Evolutionary conservation across 768 basidiomycete species (phyloP).

Genomic region (Boletus bicolor): DNA sequence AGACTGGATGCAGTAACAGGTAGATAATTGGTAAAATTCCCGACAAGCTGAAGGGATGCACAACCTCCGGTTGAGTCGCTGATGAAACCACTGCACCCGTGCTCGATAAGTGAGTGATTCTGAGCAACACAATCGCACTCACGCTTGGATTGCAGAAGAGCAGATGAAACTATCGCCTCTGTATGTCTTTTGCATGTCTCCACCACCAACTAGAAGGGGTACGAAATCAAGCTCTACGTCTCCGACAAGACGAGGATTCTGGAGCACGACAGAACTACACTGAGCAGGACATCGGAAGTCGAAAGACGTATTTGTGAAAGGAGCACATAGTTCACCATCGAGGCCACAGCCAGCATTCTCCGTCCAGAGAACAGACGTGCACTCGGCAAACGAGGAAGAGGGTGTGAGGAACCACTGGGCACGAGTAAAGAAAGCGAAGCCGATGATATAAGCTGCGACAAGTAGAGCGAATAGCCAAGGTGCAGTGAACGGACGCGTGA

Average conservation of each 20-base stretch:
- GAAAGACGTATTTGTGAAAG: constrained; percentile 58
- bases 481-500: constrained; percentile 50
- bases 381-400: constrained; percentile 57
- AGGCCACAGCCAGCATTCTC: constrained; percentile 71
- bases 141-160: constrained; percentile 80
- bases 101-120: constrained; percentile 6
- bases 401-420: constrained; percentile 72
- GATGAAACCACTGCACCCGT: constrained; percentile 54
- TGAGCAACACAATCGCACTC: constrained; percentile 28
- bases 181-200: constrained; percentile 68
- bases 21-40: constrained; percentile 68
- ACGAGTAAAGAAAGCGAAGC: constrained; percentile 68
- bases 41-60: constrained; percentile 61
- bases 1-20: constrained; percentile 60
- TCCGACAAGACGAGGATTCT: constrained; percentile 75
- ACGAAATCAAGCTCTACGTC: constrained; percentile 58
- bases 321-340: constrained; percentile 60
- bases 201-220: constrained; percentile 84
- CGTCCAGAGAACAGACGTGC: constrained; percentile 70
- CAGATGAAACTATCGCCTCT: constrained; percentile 85
- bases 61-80: constrained; percentile 73
- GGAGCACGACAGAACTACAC: constrained; percentile 58
- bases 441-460: constrained; percentile 61
- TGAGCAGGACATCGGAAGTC: constrained; percentile 82
- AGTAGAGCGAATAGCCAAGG: constrained; percentile 56